Percentiles rank a stretch among this genome's conserved stretches.
Conservation (phyloP, 169 alveolate species). For the Plasmodium sp. region DNA sequence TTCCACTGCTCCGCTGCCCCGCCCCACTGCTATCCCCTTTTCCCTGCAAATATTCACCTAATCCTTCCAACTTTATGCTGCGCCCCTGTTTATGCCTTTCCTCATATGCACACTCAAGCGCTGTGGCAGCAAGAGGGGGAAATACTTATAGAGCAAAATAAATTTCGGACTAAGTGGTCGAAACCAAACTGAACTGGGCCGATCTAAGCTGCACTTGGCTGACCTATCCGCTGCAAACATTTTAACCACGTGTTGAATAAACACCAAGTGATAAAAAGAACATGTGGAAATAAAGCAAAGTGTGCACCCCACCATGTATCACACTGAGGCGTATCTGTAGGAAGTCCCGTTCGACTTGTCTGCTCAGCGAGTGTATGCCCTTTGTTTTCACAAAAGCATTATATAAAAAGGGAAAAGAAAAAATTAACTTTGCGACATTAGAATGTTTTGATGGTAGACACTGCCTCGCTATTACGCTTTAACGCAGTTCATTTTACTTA, state of each 20-base stretch:
- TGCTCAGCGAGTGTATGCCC: neutral
- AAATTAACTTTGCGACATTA: neutral
- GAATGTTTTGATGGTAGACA: too few species aligned
- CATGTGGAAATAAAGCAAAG: neutral
- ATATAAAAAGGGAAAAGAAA: neutral
- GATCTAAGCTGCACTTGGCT: neutral
- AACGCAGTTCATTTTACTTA: neutral
- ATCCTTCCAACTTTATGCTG: too few species aligned
- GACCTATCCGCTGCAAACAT: neutral
- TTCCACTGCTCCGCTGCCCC: neutral
- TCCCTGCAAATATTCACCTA: neutral
- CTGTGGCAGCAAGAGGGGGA: neutral
- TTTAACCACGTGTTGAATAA: neutral
- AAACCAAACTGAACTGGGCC: neutral
- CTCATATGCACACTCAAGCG: neutral
- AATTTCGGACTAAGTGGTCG: neutral
- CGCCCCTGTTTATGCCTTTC: neutral
- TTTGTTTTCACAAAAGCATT: neutral
- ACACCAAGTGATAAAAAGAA: neutral
- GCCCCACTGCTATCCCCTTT: neutral
- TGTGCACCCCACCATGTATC: neutral
- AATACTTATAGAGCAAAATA: neutral
- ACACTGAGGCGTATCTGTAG: neutral
- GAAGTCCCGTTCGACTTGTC: neutral
- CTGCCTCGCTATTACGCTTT: too few species aligned